Evolutionary conservation across 2,329 filamentous ascomycete genomes (phyloP).

Genomic region (Aspergillus hiratsukae): DNA sequence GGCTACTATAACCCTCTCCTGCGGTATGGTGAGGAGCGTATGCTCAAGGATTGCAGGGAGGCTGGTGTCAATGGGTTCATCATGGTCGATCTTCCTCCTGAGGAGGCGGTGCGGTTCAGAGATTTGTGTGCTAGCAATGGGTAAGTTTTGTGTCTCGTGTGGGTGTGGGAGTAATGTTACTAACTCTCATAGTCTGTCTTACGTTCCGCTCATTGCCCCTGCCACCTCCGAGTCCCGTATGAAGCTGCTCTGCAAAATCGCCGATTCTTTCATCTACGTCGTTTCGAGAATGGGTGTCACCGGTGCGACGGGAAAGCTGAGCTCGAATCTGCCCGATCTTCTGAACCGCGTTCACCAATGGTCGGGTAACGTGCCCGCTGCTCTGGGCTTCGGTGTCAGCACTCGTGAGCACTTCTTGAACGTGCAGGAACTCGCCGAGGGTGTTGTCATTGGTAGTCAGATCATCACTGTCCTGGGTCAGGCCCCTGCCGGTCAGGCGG

Average conservation of each 20-base stretch:
- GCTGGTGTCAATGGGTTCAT: slow-evolving; percentile 94
- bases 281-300: slow-evolving; percentile 97
- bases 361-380: slow-evolving; percentile 83
- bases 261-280: slow-evolving; percentile 98
- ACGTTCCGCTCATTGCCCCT: slow-evolving; percentile 94
- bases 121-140: slow-evolving; percentile 31
- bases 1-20: slow-evolving; percentile 98
- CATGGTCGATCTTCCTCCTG: slow-evolving; percentile 91
- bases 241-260: slow-evolving; percentile 92
- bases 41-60: slow-evolving; percentile 77
- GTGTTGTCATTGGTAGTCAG: slow-evolving; percentile 94
- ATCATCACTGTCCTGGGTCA: slow-evolving; percentile 78
- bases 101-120: slow-evolving; percentile 77
- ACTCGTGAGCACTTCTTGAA: slow-evolving; percentile 89
- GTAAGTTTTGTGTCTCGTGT: slow-evolving; percentile 16
- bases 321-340: slow-evolving; percentile 73
- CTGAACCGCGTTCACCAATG: slow-evolving; percentile 84
- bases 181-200: slow-evolving; percentile 62
- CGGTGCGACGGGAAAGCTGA: slow-evolving; percentile 78
- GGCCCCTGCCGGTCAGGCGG: slow-evolving; percentile 61
- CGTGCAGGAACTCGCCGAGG: slow-evolving; percentile 78
- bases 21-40: slow-evolving; percentile 86
- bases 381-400: slow-evolving; percentile 93
- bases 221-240: slow-evolving; percentile 89
- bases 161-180: neutral